A percentile compares a stretch with the other conserved stretches of the same genome.
phyloP scores from a whole-genome alignment of 495 filamentous ascomycete genomes.

The Daldinia childiae region DNA sequence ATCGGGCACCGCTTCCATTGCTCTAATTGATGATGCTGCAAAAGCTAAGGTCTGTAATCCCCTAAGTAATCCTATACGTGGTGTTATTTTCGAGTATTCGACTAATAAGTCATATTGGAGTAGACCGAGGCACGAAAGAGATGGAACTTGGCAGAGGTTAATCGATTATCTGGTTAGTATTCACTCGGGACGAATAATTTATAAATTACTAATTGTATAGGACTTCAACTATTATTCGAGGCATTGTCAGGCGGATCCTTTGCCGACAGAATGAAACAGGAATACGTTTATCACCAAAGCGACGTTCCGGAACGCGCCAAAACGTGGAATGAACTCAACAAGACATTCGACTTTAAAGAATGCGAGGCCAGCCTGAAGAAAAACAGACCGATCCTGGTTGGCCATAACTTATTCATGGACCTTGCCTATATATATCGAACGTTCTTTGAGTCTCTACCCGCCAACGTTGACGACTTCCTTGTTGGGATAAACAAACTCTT shows the following conservation, averaged over 20 bases:
- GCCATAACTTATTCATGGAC: slow-evolving; percentile 82
- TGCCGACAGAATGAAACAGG: slow-evolving; percentile 53
- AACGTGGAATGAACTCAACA: slow-evolving; percentile 36
- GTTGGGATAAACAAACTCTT: slow-evolving; percentile 64
- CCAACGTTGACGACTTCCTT: slow-evolving; percentile 68
- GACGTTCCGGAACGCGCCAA: slow-evolving; percentile 15
- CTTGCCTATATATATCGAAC: slow-evolving; percentile 74
- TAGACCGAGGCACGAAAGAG: slow-evolving; percentile 13
- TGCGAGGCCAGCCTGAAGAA: slow-evolving; percentile 51
- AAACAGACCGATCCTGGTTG: slow-evolving; percentile 67
- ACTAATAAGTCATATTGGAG: slow-evolving; percentile 3
- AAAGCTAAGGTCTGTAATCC: slow-evolving; percentile 29
- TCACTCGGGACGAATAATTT: not conserved
- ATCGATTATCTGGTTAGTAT: slow-evolving; percentile 19
- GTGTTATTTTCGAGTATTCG: not conserved
- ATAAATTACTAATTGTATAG: slow-evolving; percentile 39
- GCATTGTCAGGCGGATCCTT: slow-evolving; percentile 70
- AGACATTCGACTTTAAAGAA: slow-evolving; percentile 38
- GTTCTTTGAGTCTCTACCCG: slow-evolving; percentile 74
- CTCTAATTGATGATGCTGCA: not conserved
- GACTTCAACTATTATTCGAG: slow-evolving; percentile 76
- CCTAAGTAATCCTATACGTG: not conserved
- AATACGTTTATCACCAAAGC: slow-evolving; percentile 49
- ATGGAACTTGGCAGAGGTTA: not conserved
- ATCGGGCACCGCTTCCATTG: slow-evolving; percentile 6